Evolutionary conservation across 2,329 filamentous ascomycete genomes (phyloP).

Genomic region (Alternaria sp.): DNA sequence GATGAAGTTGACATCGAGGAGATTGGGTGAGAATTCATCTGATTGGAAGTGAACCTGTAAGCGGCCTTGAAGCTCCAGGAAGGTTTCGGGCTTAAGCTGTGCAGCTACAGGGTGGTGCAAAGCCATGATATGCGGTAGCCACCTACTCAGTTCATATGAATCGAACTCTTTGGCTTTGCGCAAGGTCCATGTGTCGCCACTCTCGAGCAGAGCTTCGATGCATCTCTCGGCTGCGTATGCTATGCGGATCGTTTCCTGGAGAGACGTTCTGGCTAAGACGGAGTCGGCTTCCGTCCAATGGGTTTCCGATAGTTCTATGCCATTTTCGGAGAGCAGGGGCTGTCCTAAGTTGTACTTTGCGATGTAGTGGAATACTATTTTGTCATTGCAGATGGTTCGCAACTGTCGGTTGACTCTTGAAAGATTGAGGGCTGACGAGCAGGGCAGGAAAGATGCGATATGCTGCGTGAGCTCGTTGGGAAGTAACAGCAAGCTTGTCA

Average conservation of each 20-base stretch:
- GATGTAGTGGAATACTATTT: slow-evolving; percentile 23
- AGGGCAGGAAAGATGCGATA: slow-evolving; percentile 23
- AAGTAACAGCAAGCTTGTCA: slow-evolving; percentile 7
- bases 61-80: slow-evolving; percentile 18
- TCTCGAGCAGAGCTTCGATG: not conserved
- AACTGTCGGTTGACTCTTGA: slow-evolving; percentile 19
- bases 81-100: slow-evolving; percentile 13
- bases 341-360: slow-evolving; percentile 7
- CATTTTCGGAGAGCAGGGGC: not conserved
- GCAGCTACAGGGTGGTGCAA: slow-evolving; percentile 20
- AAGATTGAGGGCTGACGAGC: slow-evolving; percentile 21
- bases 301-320: not conserved
- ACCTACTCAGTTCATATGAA: slow-evolving; percentile 15
- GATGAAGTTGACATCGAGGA: slow-evolving; percentile 23
- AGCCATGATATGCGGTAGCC: slow-evolving; percentile 30
- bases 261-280: slow-evolving; percentile 5
- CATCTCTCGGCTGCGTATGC: slow-evolving; percentile 25
- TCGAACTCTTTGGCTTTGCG: not conserved
- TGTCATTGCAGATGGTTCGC: slow-evolving; percentile 21
- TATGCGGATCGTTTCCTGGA: slow-evolving; percentile 16
- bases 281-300: slow-evolving; percentile 15
- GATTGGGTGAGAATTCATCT: slow-evolving; percentile 3
- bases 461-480: slow-evolving; percentile 30
- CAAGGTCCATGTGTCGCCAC: not conserved
- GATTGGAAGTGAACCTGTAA: slow-evolving; percentile 3